Percentiles rank a stretch among this genome's conserved stretches.
These are phyloP conservation scores for Pseudonitzschia pungens DNA, from an alignment of 108 stramenopile genomes.

Conservation along the genomic window DNA sequence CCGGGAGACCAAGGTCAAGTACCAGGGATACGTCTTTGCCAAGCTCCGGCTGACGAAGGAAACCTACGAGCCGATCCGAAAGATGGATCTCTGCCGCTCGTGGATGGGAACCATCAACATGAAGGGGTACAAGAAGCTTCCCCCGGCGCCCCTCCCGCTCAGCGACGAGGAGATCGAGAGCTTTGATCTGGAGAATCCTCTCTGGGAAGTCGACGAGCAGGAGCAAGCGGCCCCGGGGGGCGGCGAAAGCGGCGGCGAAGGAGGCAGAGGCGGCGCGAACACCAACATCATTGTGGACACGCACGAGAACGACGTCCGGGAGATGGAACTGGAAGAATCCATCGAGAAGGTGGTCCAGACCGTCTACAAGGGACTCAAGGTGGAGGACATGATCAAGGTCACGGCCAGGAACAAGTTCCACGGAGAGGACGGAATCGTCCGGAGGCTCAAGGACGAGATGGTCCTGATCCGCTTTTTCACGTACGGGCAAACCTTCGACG, in stretches of 20 bases:
- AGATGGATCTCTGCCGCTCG: slow-evolving; percentile 66
- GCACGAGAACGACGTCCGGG: slow-evolving; percentile 46
- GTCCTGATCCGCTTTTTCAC: slow-evolving; percentile 73
- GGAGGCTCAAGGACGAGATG: slow-evolving; percentile 73
- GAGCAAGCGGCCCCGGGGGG: slow-evolving; percentile 39
- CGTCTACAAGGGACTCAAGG: slow-evolving; percentile 42
- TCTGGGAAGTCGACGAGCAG: slow-evolving; percentile 45
- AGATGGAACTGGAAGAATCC: slow-evolving; percentile 22
- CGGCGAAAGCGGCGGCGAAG: slow-evolving; percentile 31
- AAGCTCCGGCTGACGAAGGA: slow-evolving; percentile 66
- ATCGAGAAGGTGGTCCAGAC: slow-evolving; percentile 37
- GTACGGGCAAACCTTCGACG: slow-evolving; percentile 71
- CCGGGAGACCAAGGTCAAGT: slow-evolving; percentile 73
- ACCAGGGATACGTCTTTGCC: slow-evolving; percentile 84
- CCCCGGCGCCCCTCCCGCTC: slow-evolving; percentile 68
- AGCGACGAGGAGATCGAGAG: slow-evolving; percentile 77
- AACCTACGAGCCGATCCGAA: slow-evolving; percentile 73
- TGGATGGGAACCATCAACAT: slow-evolving; percentile 87
- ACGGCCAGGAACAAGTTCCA: slow-evolving; percentile 56
- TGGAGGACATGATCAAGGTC: slow-evolving; percentile 83
- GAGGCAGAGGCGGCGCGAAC: too few species aligned
- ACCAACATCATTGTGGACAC: slow-evolving; percentile 57
- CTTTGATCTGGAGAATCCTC: slow-evolving; percentile 73
- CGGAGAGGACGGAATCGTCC: slow-evolving; percentile 75
- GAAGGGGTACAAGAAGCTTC: slow-evolving; percentile 74